phyloP scores from a whole-genome alignment of 768 basidiomycete species.

The Lentinus tigrinus region DNA sequence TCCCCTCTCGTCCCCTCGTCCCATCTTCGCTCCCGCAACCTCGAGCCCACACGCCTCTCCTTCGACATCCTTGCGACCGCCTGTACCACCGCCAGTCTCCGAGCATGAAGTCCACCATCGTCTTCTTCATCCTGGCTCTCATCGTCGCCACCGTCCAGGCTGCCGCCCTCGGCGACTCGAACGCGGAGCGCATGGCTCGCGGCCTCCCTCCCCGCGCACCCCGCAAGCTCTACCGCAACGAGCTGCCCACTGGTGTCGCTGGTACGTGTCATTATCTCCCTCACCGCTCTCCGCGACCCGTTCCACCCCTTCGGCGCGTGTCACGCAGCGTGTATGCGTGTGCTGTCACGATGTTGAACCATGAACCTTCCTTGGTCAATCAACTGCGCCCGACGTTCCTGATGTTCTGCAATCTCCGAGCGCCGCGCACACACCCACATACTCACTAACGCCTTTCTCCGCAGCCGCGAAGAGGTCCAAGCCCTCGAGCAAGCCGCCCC shows the following conservation, averaged over 20 bases:
- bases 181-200: constrained; percentile 18
- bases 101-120: constrained; percentile 12
- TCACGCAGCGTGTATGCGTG: neutral
- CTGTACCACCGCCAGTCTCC: neutral
- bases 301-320: neutral
- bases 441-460: neutral
- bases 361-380: neutral
- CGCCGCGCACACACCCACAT: neutral
- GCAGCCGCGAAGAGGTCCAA: neutral
- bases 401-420: neutral
- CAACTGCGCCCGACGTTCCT: neutral
- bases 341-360: neutral
- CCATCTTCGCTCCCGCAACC: neutral
- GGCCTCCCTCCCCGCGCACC: constrained; percentile 17
- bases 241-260: neutral
- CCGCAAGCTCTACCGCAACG: constrained; percentile 2
- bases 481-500: neutral
- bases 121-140: constrained; percentile 7
- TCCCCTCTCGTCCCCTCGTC: neutral
- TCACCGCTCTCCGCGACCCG: neutral
- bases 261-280: neutral
- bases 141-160: constrained; percentile 16
- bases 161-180: neutral
- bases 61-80: constrained; percentile 12
- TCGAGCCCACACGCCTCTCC: neutral